Base-by-base conservation (phyloP, 805 yeast species). In the Yamadazyma sp. region DNA sequence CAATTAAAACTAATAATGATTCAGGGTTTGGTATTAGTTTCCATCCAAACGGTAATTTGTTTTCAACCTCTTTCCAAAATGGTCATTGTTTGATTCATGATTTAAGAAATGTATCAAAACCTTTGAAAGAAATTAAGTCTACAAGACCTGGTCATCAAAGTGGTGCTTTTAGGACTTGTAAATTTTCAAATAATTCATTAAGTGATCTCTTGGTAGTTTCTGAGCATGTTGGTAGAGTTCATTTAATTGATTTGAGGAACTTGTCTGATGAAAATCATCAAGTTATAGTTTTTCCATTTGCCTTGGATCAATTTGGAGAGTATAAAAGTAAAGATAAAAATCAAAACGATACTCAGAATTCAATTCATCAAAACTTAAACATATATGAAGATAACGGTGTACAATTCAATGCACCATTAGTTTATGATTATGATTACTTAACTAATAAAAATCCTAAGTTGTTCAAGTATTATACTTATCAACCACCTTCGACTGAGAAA, bases 191-290 rank as follows among this genome's bases (percentile, higher is more conserved):
- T 60, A 40, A 65, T 56, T 82, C 86, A 4, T 65, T 82, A 11
- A 89, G 82, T 48, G 96, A 89, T 56, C 58, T 87, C 40, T 62
- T 89, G 38, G 75, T 84, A 35, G 69, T 89, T 2, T 74, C 83
- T 35, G 97, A 89, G 55, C 96, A 89, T 48, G 82, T 79, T 35
- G 94, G 95, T 0, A 70, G 95, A 35, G 84, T 89, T 3, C 98
- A 89, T 59, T 66, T 88, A 38, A 66, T 89, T 18, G 96, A 89
- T 55, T 71, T 87, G 17, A 73, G 95, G 42, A 76, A 83, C 49
- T 75, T 78, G 45, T 47, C 52, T 26, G 45, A 49, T 12, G 49
- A 51, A 16, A 79, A 83, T 47, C 91, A 85, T 52, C 91, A 84
- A 55, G 87, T 88, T 23, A 69, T 87, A 2, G 63, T 82, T 39